These are phyloP conservation scores for Cyberlindnera mycetangii DNA, from an alignment of 805 yeast species.

Conservation along the genomic window DNA sequence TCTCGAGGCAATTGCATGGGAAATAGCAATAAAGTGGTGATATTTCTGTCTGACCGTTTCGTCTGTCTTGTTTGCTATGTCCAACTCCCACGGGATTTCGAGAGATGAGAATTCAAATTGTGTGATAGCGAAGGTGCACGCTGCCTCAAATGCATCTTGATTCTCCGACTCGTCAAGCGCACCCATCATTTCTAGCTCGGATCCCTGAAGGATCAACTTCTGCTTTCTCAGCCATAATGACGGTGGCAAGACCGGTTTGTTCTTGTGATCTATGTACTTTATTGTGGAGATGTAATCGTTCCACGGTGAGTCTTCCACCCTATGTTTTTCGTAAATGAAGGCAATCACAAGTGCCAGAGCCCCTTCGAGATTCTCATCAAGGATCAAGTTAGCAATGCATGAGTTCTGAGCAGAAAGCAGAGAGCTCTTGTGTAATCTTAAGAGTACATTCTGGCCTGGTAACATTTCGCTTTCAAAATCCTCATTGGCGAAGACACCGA, in stretches of 20 bases:
- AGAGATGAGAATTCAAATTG: conserved; percentile 26
- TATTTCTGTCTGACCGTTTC: conserved; percentile 31
- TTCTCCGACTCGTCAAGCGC: conserved; percentile 51
- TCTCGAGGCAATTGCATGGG: conserved; percentile 66
- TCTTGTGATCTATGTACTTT: conserved; percentile 28
- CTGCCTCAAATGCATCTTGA: conserved; percentile 34
- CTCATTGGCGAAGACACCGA: conserved; percentile 65
- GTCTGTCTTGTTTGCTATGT: conserved; percentile 27
- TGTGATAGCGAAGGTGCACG: conserved; percentile 33
- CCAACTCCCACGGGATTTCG: conserved; percentile 31
- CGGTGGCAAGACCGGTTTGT: conserved; percentile 48
- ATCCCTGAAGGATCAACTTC: conserved; percentile 47
- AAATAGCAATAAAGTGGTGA: conserved; percentile 51
- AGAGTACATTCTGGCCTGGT: conserved; percentile 32
- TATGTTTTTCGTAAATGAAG: conserved; percentile 64
- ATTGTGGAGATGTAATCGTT: conserved; percentile 56
- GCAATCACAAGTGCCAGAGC: conserved; percentile 65
- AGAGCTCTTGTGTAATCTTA: conserved; percentile 60
- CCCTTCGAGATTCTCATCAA: conserved; percentile 60
- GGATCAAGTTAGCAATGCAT: conserved; percentile 60
- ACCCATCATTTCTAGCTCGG: conserved; percentile 59
- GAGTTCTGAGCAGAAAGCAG: conserved; percentile 59
- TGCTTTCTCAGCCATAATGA: conserved; percentile 59
- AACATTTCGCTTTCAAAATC: conserved; percentile 32
- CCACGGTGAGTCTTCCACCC: conserved; percentile 79